Evolutionary conservation across 441 rosid species (phyloP), one percentile per base, ranked within the genome.

Genomic region (Euphorbia celastroides): DNA sequence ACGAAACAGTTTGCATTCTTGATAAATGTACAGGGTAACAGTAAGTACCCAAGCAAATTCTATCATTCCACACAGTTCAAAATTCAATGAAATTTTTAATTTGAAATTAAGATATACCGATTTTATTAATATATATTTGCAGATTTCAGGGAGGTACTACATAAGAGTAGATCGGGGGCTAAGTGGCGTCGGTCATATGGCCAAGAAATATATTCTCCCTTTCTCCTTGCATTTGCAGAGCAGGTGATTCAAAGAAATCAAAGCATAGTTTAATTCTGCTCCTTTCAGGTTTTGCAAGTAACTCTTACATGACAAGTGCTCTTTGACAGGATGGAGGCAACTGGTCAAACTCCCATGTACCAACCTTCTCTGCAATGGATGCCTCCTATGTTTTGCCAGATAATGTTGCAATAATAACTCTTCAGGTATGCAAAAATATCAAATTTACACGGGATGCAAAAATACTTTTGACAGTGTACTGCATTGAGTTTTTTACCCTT

Each of bases 1-100:
- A 95, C 65, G 99, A 95, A 82, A 88, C 93, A 30, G 92, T 86
- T 64, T 95, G 99, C 58, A 84, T 84, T 66, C 75, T 50, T 25
- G 75, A 83, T 71, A 66, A 87, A 44, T 95, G 98, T 79, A 77
- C 70, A 72, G 98, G 99, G 67, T 95, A 70, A 86, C 79, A 59
- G 98, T 95, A 84, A 85, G 92, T 42, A 42, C 13, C 52, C 23
- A 38, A 26, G n/a, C n/a, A n/a, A n/a, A n/a, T n/a, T n/a, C n/a
- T n/a, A n/a, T n/a, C n/a, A n/a, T n/a, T n/a, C n/a, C n/a, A n/a
- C n/a, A n/a, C n/a, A n/a, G n/a, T n/a, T n/a, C n/a, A n/a, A n/a
- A n/a, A n/a, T n/a, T n/a, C n/a, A n/a, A n/a, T n/a, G n/a, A n/a
- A n/a, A n/a, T n/a, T n/a, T n/a, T n/a, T n/a, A n/a, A n/a, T n/a